phyloP scores from a whole-genome alignment of 2,329 filamentous ascomycete species.

The Fusarium sp. region DNA sequence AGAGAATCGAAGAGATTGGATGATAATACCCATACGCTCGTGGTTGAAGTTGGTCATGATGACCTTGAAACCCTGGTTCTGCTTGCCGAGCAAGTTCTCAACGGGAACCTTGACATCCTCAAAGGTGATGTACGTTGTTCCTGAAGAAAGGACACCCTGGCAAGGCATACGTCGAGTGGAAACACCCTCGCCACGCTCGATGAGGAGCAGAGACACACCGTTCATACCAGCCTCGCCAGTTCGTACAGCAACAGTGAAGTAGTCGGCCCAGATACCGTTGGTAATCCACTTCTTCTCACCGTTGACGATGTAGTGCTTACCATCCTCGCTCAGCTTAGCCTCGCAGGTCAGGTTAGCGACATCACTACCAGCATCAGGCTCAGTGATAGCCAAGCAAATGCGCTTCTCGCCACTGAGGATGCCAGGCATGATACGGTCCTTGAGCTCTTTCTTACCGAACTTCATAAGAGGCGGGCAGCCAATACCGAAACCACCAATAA shows the following conservation, averaged over 20 bases:
- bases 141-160: slow-evolving; percentile 88
- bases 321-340: slow-evolving; percentile 92
- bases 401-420: slow-evolving; percentile 94
- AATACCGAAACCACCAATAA: slow-evolving; percentile 96
- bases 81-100: slow-evolving; percentile 98
- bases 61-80: slow-evolving; percentile 98
- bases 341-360: slow-evolving; percentile 96
- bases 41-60: slow-evolving; percentile 99
- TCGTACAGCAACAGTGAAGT: slow-evolving; percentile 96
- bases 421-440: slow-evolving; percentile 88
- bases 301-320: slow-evolving; percentile 99
- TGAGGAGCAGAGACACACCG: slow-evolving; percentile 88
- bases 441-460: slow-evolving; percentile 86
- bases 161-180: slow-evolving; percentile 97
- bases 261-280: slow-evolving; percentile 96
- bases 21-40: slow-evolving; percentile 98
- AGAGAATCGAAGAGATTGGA: slow-evolving; percentile 94
- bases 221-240: slow-evolving; percentile 93
- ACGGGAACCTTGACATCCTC: slow-evolving; percentile 99
- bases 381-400: slow-evolving; percentile 96
- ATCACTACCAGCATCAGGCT: slow-evolving; percentile 94
- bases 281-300: slow-evolving; percentile 99
- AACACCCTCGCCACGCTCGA: slow-evolving; percentile 90
- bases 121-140: slow-evolving; percentile 92
- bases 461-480: slow-evolving; percentile 92